A percentile compares a stretch with the other conserved stretches of the same genome.
Evolutionary conservation across 2,329 filamentous ascomycete species (phyloP).

Genomic region (Paraphaeosphaeria minitans): DNA sequence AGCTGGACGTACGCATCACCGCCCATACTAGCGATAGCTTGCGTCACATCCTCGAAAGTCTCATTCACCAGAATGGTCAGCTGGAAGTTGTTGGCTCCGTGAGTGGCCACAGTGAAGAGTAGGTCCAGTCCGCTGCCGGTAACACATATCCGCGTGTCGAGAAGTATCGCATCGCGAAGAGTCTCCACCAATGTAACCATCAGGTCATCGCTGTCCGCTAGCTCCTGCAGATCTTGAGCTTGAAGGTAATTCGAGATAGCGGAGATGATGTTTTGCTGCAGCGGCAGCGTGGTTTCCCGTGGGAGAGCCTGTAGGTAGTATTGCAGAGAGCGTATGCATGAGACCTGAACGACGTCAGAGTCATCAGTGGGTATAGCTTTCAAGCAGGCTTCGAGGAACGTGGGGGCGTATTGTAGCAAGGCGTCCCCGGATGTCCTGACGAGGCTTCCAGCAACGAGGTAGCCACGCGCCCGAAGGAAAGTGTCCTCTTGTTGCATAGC

Average conservation of each 20-base stretch:
- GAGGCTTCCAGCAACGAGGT: conserved; percentile 81
- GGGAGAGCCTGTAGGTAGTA: conserved; percentile 64
- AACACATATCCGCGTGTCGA: conserved; percentile 77
- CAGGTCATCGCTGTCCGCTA: conserved; percentile 88
- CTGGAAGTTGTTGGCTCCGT: conserved; percentile 89
- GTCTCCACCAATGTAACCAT: conserved; percentile 89
- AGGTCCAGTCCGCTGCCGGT: conserved; percentile 78
- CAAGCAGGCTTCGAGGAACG: conserved; percentile 73
- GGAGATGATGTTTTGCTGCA: conserved; percentile 65
- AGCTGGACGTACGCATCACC: conserved; percentile 74
- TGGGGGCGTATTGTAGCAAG: conserved; percentile 60
- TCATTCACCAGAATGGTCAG: conserved; percentile 86
- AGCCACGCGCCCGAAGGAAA: conserved; percentile 84
- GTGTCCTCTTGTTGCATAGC: conserved; percentile 73
- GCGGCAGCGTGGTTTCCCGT: conserved; percentile 55
- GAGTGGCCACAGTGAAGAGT: conserved; percentile 86
- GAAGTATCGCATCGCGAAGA: conserved; percentile 78
- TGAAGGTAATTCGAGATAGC: conserved; percentile 75
- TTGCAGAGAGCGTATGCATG: conserved; percentile 86
- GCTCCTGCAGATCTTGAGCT: conserved; percentile 78
- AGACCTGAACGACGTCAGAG: conserved; percentile 88
- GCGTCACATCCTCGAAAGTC: conserved; percentile 86
- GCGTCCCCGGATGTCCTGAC: conserved; percentile 68
- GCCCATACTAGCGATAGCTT: conserved; percentile 67
- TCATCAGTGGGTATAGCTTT: conserved; percentile 75